These are phyloP conservation scores for Coemansia aciculifera DNA, from an alignment of 192 early-diverging fungal genomes.

Conservation along the genomic window DNA sequence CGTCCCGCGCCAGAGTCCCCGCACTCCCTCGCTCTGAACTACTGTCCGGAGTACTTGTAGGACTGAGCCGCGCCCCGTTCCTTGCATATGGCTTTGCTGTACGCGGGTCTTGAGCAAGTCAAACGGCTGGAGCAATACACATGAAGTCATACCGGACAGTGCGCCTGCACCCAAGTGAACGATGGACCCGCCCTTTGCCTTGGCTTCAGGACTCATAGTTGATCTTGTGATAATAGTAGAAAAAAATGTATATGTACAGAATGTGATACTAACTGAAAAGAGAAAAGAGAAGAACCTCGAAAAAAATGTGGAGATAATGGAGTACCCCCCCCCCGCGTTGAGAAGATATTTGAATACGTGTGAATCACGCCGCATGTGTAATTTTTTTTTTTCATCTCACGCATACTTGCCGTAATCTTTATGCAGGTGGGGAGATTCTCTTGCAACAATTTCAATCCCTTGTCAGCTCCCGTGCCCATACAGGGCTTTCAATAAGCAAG, in stretches of 20 bases:
- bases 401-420: too few relatives aligned
- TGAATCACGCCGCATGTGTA: too few relatives aligned
- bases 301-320: neutral
- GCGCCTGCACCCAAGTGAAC: conserved; percentile 77
- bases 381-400: too few relatives aligned
- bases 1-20: conserved; percentile 56
- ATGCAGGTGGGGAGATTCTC: too few relatives aligned
- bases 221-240: neutral
- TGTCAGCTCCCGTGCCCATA: too few relatives aligned
- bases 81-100: conserved; percentile 57
- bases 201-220: conserved; percentile 15
- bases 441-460: too few relatives aligned
- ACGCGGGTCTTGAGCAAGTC: conserved; percentile 83
- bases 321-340: neutral
- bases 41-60: conserved; percentile 52
- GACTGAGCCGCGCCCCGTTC: neutral
- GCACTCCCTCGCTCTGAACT: conserved; percentile 51
- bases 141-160: conserved; percentile 73
- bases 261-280: neutral
- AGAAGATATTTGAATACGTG: neutral
- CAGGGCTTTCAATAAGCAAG: too few relatives aligned
- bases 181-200: conserved; percentile 43
- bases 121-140: conserved; percentile 83
- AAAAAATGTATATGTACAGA: neutral
- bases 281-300: neutral